phyloP scores from a whole-genome alignment of 2,329 filamentous ascomycete genomes.

The Aspergillus latus region DNA sequence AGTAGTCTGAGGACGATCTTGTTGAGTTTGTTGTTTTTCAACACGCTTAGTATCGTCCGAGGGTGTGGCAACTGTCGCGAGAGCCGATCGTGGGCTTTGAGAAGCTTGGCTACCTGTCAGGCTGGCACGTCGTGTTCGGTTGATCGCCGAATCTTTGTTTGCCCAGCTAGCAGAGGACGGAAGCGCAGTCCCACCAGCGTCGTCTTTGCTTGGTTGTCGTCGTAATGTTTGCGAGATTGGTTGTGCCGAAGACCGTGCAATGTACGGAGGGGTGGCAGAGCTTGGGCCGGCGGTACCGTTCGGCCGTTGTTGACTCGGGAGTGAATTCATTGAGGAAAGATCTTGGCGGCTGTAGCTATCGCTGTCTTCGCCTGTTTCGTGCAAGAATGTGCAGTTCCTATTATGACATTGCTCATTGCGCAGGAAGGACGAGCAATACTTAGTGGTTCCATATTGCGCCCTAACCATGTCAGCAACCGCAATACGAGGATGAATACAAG shows the following conservation, averaged over 20 bases:
- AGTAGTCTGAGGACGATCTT: conserved; percentile 29
- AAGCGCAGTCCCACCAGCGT: conserved; percentile 78
- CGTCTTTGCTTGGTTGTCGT: conserved; percentile 71
- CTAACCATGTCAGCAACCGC: conserved; percentile 36
- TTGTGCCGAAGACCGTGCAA: conserved; percentile 52
- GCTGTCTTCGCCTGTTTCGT: conserved; percentile 96
- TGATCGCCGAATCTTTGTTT: conserved; percentile 61
- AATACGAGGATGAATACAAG: background rate
- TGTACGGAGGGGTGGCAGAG: conserved; percentile 35
- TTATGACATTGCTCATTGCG: conserved; percentile 94
- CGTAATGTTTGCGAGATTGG: conserved; percentile 63
- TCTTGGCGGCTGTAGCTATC: conserved; percentile 96
- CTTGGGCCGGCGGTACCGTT: conserved; percentile 23
- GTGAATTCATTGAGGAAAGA: conserved; percentile 89
- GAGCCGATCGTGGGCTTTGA: conserved; percentile 70
- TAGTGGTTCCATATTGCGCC: conserved; percentile 83
- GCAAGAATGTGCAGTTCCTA: conserved; percentile 94
- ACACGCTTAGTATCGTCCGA: conserved; percentile 36
- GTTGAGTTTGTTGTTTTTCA: conserved; percentile 31
- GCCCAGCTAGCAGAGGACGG: conserved; percentile 95
- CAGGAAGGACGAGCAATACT: conserved; percentile 96
- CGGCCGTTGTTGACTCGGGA: conserved; percentile 67
- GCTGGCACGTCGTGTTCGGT: conserved; percentile 68
- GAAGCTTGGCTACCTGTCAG: conserved; percentile 78
- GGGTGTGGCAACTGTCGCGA: conserved; percentile 44